Percentiles rank a stretch among this genome's conserved stretches.
These are phyloP conservation scores for Leccinum subgranulosum DNA, from an alignment of 768 basidiomycete species.

Conservation along the genomic window DNA sequence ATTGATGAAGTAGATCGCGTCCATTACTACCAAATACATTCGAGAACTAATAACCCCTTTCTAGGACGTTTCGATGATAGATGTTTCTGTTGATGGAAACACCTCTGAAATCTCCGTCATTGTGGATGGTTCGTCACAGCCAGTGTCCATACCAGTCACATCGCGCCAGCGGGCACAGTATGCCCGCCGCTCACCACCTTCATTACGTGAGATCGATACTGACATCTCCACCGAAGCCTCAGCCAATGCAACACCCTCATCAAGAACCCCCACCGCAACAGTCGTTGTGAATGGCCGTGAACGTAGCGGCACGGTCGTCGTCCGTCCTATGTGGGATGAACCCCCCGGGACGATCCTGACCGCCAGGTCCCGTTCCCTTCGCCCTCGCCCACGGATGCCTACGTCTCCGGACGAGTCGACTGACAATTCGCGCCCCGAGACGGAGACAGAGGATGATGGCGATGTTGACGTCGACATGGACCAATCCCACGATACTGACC, in stretches of 20 bases:
- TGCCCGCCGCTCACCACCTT: constrained; percentile 19
- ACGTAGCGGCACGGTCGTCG: constrained; percentile 74
- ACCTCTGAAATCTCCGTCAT: constrained; percentile 23
- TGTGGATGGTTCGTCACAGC: constrained; percentile 18
- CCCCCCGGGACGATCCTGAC: constrained; percentile 18
- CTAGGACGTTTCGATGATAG: constrained; percentile 35
- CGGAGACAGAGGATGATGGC: constrained; percentile 77
- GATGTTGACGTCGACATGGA: constrained; percentile 56
- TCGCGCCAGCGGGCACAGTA: constrained; percentile 18
- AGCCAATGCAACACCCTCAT: constrained; percentile 56
- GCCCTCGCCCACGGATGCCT: constrained; percentile 29
- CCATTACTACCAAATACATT: neutral
- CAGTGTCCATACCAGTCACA: constrained; percentile 18
- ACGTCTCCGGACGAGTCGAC: constrained; percentile 43
- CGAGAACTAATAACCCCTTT: constrained; percentile 9
- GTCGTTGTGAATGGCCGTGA: constrained; percentile 61
- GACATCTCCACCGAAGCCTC: constrained; percentile 65
- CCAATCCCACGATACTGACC: constrained; percentile 33
- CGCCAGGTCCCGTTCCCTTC: constrained; percentile 29
- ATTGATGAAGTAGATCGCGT: constrained; percentile 26
- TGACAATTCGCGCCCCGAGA: constrained; percentile 59
- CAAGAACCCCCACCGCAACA: constrained; percentile 58
- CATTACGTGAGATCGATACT: constrained; percentile 47
- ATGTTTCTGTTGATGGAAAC: constrained; percentile 16
- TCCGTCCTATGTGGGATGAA: constrained; percentile 59